These are phyloP conservation scores for Termitomyces sp. DNA, from an alignment of 768 basidiomycete genomes.

Conservation along the genomic window DNA sequence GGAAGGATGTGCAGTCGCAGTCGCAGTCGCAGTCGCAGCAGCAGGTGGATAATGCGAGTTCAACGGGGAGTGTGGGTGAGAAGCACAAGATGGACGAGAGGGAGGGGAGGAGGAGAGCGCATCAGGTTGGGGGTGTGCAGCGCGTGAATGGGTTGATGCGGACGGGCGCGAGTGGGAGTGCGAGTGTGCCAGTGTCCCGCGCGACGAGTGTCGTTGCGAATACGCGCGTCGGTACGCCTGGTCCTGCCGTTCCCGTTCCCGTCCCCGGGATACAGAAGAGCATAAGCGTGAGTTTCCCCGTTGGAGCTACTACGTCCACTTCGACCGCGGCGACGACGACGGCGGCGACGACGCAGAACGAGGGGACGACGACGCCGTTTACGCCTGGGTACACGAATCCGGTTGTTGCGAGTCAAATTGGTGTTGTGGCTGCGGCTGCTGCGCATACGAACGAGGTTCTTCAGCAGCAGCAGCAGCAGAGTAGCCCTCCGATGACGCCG, in stretches of 20 bases:
- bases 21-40: background rate
- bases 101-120: constrained; percentile 11
- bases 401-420: background rate
- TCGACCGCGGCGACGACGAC: background rate
- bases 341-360: background rate
- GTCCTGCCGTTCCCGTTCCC: background rate
- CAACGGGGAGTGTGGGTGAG: constrained; percentile 1
- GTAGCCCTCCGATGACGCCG: constrained; percentile 16
- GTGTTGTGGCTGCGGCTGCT: background rate
- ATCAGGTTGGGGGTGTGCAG: background rate
- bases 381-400: constrained; percentile 14
- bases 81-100: too few species aligned
- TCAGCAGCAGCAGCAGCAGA: background rate
- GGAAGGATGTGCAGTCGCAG: background rate
- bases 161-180: constrained; percentile 12
- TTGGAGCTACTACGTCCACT: background rate
- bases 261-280: background rate
- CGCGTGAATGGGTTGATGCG: too few species aligned
- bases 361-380: constrained; percentile 10
- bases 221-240: constrained; percentile 27
- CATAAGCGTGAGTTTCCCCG: background rate
- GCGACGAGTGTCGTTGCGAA: constrained; percentile 23
- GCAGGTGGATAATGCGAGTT: constrained; percentile 6
- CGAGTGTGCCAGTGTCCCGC: constrained; percentile 29
- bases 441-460: background rate